Percentiles rank a stretch among this genome's conserved stretches.
Evolutionary conservation across 352 stramenopile species (phyloP).

Genomic region (Elongisporangium anandrum): DNA sequence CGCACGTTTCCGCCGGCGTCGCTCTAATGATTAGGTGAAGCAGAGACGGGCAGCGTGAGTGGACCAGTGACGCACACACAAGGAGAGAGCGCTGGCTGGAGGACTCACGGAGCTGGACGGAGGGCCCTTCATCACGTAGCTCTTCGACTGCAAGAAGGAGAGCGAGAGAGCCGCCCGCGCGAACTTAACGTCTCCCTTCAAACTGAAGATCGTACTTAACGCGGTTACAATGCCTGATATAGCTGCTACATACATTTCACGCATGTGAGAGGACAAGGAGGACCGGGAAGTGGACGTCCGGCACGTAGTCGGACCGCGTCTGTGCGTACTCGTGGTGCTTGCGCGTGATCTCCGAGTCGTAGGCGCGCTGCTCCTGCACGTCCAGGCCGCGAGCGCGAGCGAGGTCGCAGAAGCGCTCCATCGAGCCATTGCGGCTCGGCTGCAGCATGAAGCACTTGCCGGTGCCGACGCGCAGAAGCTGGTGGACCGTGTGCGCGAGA

Average conservation of each 20-base stretch:
- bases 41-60: no score
- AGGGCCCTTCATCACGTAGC: not conserved
- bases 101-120: not conserved
- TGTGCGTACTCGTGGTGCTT: conserved; percentile 31
- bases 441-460: conserved; percentile 71
- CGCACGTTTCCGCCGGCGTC: conserved; percentile 50
- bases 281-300: conserved; percentile 64
- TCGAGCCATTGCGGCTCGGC: conserved; percentile 63
- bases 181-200: not conserved
- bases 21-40: not conserved
- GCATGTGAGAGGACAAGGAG: conserved; percentile 35
- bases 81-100: not conserved
- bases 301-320: conserved; percentile 45
- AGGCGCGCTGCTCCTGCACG: conserved; percentile 29
- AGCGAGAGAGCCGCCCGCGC: no score
- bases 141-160: not conserved
- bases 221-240: not conserved
- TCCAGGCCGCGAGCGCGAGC: conserved; percentile 33
- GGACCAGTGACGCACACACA: no score
- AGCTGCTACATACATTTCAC: not conserved
- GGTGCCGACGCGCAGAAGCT: conserved; percentile 30
- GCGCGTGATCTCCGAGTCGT: conserved; percentile 30
- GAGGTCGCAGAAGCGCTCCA: conserved; percentile 67
- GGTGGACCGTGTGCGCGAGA: conserved; percentile 59
- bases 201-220: not conserved